Evolutionary conservation across 108 stramenopile genomes (phyloP).

Genomic region (Stephanodiscus triporus): DNA sequence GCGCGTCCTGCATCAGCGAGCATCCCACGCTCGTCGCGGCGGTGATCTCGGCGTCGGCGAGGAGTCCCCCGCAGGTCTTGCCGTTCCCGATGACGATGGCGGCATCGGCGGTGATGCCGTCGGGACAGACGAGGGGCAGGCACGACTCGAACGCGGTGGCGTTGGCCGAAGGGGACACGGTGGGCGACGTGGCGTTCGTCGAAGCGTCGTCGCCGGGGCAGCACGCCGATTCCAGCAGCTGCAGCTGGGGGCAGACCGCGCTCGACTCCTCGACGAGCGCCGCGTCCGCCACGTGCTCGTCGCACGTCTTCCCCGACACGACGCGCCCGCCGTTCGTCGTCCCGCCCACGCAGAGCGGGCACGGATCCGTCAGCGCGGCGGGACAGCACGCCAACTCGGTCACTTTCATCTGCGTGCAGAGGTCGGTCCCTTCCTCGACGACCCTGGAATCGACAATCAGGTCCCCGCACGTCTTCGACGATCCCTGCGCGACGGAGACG

Average conservation of each 20-base stretch:
- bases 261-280: background rate
- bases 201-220: too few relatives aligned
- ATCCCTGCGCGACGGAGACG: background rate
- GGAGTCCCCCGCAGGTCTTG: background rate
- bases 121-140: background rate
- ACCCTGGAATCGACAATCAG: background rate
- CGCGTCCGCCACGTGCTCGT: background rate
- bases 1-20: background rate
- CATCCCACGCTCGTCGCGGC: background rate
- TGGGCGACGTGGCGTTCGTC: background rate
- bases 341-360: background rate
- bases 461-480: slow-evolving; percentile 4
- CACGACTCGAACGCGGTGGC: background rate
- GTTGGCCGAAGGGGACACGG: background rate
- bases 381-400: background rate
- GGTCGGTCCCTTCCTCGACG: slow-evolving; percentile 3
- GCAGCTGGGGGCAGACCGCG: background rate
- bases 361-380: background rate
- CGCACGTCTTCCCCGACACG: too few relatives aligned
- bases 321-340: too few relatives aligned
- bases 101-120: background rate
- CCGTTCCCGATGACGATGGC: background rate
- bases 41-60: background rate
- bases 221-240: background rate
- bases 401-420: background rate